A percentile compares a stretch with the other conserved stretches of the same genome.
Conservation (phyloP, 1,284 basidiomycete genomes). For the Cutaneotrichosporon sp. region DNA sequence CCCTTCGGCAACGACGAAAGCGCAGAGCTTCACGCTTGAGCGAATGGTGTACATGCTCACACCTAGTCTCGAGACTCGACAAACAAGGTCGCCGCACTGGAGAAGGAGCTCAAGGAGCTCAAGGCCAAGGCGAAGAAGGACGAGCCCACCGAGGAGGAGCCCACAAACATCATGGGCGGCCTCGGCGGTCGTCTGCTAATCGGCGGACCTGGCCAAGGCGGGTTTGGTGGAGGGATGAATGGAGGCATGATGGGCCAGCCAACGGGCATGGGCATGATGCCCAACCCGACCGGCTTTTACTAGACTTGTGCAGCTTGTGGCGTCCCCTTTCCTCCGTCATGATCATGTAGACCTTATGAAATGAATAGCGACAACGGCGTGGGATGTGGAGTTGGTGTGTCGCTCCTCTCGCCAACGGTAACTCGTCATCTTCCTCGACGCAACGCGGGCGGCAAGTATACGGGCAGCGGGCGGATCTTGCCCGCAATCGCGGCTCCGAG, state of each 20-base stretch:
- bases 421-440: no score
- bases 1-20: no score
- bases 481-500: no score
- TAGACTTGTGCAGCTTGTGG: background rate
- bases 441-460: no score
- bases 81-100: conserved; percentile 35
- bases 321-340: background rate
- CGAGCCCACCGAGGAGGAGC: conserved; percentile 31
- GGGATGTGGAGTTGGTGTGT: no score
- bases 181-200: conserved; percentile 47
- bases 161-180: conserved; percentile 33
- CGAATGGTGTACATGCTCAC: no score
- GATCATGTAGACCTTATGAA: conserved; percentile 5
- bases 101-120: conserved; percentile 48
- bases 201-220: conserved; percentile 28
- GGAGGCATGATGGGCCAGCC: conserved; percentile 16
- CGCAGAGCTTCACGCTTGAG: no score
- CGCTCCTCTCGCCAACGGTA: no score
- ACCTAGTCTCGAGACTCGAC: background rate
- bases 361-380: background rate
- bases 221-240: conserved; percentile 10
- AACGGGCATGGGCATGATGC: conserved; percentile 34
- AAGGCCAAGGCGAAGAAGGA: conserved; percentile 35
- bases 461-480: no score
- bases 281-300: conserved; percentile 44